Percentiles rank a stretch among this genome's conserved stretches.
phyloP scores from a whole-genome alignment of 208 protist genomes.

The Cochliopodium minus region DNA sequence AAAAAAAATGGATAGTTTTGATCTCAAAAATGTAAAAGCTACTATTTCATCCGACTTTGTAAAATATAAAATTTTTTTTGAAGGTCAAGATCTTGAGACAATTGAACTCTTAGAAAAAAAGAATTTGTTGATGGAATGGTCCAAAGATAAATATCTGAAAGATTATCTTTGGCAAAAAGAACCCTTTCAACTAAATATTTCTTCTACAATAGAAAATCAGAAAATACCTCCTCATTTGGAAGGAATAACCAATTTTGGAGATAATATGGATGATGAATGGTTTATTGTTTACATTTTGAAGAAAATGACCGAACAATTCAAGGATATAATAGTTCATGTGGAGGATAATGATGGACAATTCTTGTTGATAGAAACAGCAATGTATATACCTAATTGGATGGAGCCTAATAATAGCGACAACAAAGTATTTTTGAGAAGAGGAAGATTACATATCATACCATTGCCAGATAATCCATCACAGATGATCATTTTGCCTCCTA shows the following conservation, averaged over 20 bases:
- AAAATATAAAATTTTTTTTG: background rate
- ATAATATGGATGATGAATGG: constrained; percentile 10
- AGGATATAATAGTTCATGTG: background rate
- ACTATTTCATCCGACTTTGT: background rate
- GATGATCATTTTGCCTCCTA: background rate
- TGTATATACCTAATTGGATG: background rate
- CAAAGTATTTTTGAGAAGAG: constrained; percentile 4
- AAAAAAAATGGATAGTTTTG: background rate
- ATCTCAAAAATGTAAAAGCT: background rate
- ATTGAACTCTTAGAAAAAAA: no score
- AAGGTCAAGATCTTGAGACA: background rate
- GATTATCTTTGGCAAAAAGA: constrained; percentile 1
- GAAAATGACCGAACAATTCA: background rate
- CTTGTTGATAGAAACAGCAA: constrained; percentile 3
- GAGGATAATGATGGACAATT: constrained; percentile 10
- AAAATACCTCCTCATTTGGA: background rate
- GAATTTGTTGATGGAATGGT: no score
- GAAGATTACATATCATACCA: background rate
- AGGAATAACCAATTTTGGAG: constrained; percentile 2
- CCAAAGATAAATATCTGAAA: background rate
- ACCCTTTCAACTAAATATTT: background rate
- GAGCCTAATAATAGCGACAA: background rate
- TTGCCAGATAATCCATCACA: background rate
- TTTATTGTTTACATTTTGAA: constrained; percentile 6
- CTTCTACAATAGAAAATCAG: background rate